Evolutionary conservation across 2,329 filamentous ascomycete species (phyloP), one percentile per base, ranked within the genome.

Genomic region (Ascochyta clinopodiicola): DNA sequence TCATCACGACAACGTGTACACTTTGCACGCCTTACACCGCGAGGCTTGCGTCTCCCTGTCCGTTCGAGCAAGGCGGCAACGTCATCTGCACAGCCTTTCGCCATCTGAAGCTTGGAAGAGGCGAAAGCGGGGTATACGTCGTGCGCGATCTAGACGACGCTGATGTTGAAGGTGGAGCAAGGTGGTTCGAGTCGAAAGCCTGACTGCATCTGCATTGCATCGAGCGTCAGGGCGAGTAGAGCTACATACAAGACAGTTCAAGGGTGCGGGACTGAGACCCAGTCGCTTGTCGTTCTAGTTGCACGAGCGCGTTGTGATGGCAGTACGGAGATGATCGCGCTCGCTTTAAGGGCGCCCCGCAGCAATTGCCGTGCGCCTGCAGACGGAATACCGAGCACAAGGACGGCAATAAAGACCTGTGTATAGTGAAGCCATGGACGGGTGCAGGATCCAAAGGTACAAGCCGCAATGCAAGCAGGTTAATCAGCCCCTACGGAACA

Each of bases 61-160:
- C 8, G 3, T 43, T 39, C 12, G 15, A 46, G 46, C 37, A 51
- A 56, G 43, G 52, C 25, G 46, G 24, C 46, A 21, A 39, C 36
- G 27, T 35, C 46, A 22, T 35, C 21, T 45, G 49, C 42, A 51
- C 24, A 25, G 22, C 34, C 34, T 9, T 9, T 42, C 10, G 29
- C 40, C 52, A 32, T 34, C 29, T 24, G 9, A 13, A 31, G 24
- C 22, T 12, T 36, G 21, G 38, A 43, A 44, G 47, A 34, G 40
- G 39, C 39, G 38, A 51, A 47, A 56, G 52, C 42, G 52, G 46
- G 52, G 47, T 56, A 44, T 31, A 27, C 3, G 9, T 29, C 6
- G 38, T 51, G 40, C 32, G 38, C 32, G 42, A 37, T 56, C 36
- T 21, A 34, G 37, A 31, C 38, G 24, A 36, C 24, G 45, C 36